Percentiles rank a stretch among this genome's conserved stretches.
phyloP scores from a whole-genome alignment of 2,329 filamentous ascomycete species.

The Apiospora malaysiana region DNA sequence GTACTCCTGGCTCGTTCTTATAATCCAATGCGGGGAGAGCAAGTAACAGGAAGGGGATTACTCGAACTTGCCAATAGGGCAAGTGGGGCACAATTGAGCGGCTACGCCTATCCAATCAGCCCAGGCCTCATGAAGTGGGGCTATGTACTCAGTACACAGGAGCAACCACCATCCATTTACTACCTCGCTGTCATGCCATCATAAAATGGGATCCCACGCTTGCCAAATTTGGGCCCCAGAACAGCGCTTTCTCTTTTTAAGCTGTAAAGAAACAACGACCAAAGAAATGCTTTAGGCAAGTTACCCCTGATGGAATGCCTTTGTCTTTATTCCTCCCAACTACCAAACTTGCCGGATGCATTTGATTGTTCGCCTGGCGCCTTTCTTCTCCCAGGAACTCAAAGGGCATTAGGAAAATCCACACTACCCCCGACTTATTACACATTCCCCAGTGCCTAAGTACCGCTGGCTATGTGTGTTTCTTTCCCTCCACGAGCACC shows the following conservation, averaged over 20 bases:
- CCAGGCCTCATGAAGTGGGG: neutral
- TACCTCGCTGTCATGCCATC: slow-evolving; percentile 11
- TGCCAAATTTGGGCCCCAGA: slow-evolving; percentile 10
- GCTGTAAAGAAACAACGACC: too few relatives aligned
- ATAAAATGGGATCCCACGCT: slow-evolving; percentile 11
- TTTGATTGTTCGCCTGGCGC: neutral
- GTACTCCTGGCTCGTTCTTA: neutral
- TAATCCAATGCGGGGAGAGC: neutral
- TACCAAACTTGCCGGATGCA: neutral
- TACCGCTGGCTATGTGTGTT: too few relatives aligned
- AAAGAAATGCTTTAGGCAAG: too few relatives aligned
- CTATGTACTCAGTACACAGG: slow-evolving; percentile 11
- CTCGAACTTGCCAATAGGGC: neutral
- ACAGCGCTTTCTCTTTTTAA: slow-evolving; percentile 20
- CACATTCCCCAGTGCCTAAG: too few relatives aligned
- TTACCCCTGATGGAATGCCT: too few relatives aligned
- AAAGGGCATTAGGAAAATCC: neutral
- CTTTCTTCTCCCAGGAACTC: neutral
- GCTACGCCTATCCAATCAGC: slow-evolving; percentile 1
- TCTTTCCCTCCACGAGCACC: neutral
- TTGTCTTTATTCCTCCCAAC: too few relatives aligned
- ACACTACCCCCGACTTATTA: too few relatives aligned
- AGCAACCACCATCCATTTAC: neutral
- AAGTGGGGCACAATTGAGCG: slow-evolving; percentile 9
- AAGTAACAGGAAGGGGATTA: slow-evolving; percentile 17